Evolutionary conservation across 192 early-diverging fungal species (phyloP).

Genomic region (Blastocladiella britannica): DNA sequence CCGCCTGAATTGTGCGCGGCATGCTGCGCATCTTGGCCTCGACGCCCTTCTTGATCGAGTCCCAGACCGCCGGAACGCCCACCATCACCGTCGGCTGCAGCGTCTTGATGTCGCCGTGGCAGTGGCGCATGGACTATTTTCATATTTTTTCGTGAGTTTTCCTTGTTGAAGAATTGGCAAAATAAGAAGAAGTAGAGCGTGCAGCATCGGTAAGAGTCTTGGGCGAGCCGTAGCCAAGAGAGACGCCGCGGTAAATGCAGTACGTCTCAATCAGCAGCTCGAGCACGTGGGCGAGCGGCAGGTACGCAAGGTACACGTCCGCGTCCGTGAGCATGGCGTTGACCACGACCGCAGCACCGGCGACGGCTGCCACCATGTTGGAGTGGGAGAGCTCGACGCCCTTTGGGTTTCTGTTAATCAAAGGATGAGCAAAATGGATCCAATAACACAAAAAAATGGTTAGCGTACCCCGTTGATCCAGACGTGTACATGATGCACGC

Average conservation of each 20-base stretch:
- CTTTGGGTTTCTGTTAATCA: slow-evolving; percentile 84
- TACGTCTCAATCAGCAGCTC: slow-evolving; percentile 66
- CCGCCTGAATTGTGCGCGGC: slow-evolving; percentile 28
- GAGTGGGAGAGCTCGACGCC: slow-evolving; percentile 69
- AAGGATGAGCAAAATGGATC: too few species aligned
- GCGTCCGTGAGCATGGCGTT: neutral
- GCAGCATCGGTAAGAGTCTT: slow-evolving; percentile 51
- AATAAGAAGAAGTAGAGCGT: too few species aligned
- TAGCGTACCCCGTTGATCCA: slow-evolving; percentile 19
- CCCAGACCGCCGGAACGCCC: slow-evolving; percentile 73
- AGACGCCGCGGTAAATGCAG: slow-evolving; percentile 42
- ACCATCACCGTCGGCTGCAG: slow-evolving; percentile 55
- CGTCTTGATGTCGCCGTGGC: slow-evolving; percentile 48
- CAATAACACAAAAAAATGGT: too few species aligned
- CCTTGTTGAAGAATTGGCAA: too few species aligned
- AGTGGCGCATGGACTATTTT: slow-evolving; percentile 39
- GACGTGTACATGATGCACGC: slow-evolving; percentile 1
- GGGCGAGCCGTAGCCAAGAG: slow-evolving; percentile 40
- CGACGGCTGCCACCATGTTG: slow-evolving; percentile 61
- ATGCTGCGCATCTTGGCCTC: slow-evolving; percentile 33
- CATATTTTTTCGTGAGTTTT: too few species aligned
- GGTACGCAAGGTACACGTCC: slow-evolving; percentile 52
- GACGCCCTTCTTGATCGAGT: slow-evolving; percentile 68
- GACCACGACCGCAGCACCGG: slow-evolving; percentile 18
- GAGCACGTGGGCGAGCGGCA: slow-evolving; percentile 76